Evolutionary conservation across 2,329 filamentous ascomycete genomes (phyloP), one percentile per base, ranked within the genome.

Genomic region (Xylariaceae sp.): DNA sequence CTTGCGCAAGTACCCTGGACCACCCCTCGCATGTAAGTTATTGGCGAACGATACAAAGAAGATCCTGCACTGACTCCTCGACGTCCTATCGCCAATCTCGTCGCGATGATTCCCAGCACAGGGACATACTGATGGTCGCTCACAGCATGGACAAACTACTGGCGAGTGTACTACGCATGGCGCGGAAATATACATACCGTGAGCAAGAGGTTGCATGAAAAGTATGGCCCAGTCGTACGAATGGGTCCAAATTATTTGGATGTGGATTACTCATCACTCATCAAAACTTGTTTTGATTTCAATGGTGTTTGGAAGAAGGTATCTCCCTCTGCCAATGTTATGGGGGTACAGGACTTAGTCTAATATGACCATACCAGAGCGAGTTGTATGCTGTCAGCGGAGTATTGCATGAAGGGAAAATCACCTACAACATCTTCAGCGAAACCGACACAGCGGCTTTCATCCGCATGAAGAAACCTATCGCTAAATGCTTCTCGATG

Each of bases 141-240:
- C 69, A n/a, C 58, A 49, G 44, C 56, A 62, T 35, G 59, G 59
- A 14, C 45, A 48, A 12, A 51, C 54, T 17, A 60, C 60, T 2
- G 48, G 58, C 22, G 22, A 27, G 7, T 27, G 22, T 27, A 27
- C 22, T 27, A 27, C 22, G 22, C 22, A 7, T 27, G 22, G 22
- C 22, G 22, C 22, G 22, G 22, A 27, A 27, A 27, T 7, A 27
- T 27, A 7, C 22, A 2, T 67, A 65, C 39, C 62, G 66, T 2
- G 33, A 62, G 66, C 42, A 61, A 62, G 38, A 55, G 66, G 39
- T 59, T 70, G 4, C 68, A 71, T 48, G 59, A 67, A n/a, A 65
- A 66, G 42, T 66, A 71, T 51, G 68, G 69, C 1, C 67, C 68
- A 1, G 58, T 69, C 39, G 63, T 71, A 17, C 65, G 68, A 12